Evolutionary conservation across 108 stramenopile genomes (phyloP).

Genomic region (Craspedostauros australis): DNA sequence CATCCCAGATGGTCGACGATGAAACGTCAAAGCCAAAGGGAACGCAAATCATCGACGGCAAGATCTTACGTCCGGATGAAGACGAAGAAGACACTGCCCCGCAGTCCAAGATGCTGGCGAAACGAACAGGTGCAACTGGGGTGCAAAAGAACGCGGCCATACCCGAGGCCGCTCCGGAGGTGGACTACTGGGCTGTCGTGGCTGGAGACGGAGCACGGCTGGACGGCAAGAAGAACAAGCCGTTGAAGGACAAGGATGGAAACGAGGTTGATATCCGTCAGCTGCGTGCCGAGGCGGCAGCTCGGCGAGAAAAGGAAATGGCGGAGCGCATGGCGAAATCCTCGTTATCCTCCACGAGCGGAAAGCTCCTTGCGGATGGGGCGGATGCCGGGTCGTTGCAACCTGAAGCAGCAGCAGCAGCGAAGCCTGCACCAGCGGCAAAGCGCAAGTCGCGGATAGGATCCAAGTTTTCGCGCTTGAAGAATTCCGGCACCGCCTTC

Average conservation of each 20-base stretch:
- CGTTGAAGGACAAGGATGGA: constrained; percentile 68
- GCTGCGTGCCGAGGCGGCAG: constrained; percentile 71
- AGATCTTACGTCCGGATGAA: constrained; percentile 66
- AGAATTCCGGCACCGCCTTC: constrained; percentile 37
- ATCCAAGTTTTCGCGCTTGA: constrained; percentile 69
- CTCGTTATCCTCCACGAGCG: constrained; percentile 10
- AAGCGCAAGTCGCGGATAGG: constrained; percentile 73
- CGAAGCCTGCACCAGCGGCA: constrained; percentile 24
- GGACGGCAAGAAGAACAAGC: constrained; percentile 69
- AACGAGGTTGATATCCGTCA: constrained; percentile 72
- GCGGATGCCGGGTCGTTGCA: too few relatives aligned
- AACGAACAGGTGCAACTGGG: constrained; percentile 71
- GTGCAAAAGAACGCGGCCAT: constrained; percentile 85
- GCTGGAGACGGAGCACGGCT: constrained; percentile 76
- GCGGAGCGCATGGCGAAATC: constrained; percentile 25
- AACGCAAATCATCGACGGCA: constrained; percentile 72
- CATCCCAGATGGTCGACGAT: constrained; percentile 14
- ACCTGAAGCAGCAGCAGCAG: constrained; percentile 14
- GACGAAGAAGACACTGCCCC: constrained; percentile 8
- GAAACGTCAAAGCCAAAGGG: constrained; percentile 26
- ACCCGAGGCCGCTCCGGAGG: constrained; percentile 54
- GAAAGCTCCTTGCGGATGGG: constrained; percentile 50
- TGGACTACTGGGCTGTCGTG: constrained; percentile 85
- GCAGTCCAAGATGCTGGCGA: constrained; percentile 42
- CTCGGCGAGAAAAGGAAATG: constrained; percentile 48